Percentiles rank a stretch among this genome's conserved stretches.
These are phyloP conservation scores for Xerocomellus intermedius DNA, from an alignment of 768 basidiomycete species.

Conservation along the genomic window DNA sequence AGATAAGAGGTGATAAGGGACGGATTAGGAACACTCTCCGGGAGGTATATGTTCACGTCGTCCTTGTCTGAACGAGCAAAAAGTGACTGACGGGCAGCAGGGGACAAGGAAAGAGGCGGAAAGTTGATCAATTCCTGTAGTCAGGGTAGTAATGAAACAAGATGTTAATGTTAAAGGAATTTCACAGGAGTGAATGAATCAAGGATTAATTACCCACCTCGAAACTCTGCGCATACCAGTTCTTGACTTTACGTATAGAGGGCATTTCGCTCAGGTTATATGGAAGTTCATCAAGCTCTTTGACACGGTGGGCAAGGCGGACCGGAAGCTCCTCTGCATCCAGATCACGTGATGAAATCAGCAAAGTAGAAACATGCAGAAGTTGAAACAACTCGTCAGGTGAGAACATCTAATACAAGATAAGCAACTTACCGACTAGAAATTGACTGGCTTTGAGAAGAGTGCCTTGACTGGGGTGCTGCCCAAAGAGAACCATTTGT, in stretches of 20 bases:
- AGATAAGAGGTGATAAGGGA: slow-evolving; percentile 19
- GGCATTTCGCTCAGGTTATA: slow-evolving; percentile 17
- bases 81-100: slow-evolving; percentile 12
- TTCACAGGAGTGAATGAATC: not conserved
- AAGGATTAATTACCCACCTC: slow-evolving; percentile 4
- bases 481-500: slow-evolving; percentile 19
- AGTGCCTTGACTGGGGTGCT: slow-evolving; percentile 19
- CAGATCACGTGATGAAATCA: not conserved
- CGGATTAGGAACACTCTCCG: slow-evolving; percentile 14
- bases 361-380: not conserved
- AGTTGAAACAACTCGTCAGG: not conserved
- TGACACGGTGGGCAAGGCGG: slow-evolving; percentile 18
- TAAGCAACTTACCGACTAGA: slow-evolving; percentile 9
- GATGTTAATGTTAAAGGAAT: not conserved
- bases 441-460: slow-evolving; percentile 18
- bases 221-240: slow-evolving; percentile 20
- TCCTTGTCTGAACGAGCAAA: slow-evolving; percentile 11
- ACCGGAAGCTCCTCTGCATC: slow-evolving; percentile 15
- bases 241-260: slow-evolving; percentile 20
- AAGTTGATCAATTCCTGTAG: slow-evolving; percentile 13
- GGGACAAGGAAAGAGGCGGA: slow-evolving; percentile 12
- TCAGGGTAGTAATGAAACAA: not conserved
- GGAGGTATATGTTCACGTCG: slow-evolving; percentile 16
- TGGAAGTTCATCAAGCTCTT: slow-evolving; percentile 18
- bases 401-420: not conserved